These are phyloP conservation scores for Ceratocystis albifundus DNA, from an alignment of 2,329 filamentous ascomycete species.

Conservation along the genomic window DNA sequence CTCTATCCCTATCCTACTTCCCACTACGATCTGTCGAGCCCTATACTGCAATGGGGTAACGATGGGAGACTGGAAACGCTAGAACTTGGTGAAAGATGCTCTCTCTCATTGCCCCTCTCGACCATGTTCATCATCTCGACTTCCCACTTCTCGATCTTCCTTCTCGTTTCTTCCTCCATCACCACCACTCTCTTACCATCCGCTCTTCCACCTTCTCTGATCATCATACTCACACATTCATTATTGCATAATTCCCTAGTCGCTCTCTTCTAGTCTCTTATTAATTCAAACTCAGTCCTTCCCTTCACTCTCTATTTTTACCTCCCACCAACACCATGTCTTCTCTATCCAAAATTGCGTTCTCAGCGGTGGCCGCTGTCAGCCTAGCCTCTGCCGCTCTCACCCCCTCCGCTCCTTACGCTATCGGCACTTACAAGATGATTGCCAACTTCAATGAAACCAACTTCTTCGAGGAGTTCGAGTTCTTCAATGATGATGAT, in stretches of 20 bases:
- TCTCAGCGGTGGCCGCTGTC: conserved; percentile 15
- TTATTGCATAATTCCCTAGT: background rate
- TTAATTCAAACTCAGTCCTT: background rate
- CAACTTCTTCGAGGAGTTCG: conserved; percentile 48
- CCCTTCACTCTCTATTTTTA: background rate
- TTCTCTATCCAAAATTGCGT: conserved; percentile 16
- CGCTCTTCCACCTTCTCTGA: background rate
- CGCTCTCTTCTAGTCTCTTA: background rate
- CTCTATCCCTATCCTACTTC: too few relatives aligned
- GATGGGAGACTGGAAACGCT: background rate
- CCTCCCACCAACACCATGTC: background rate
- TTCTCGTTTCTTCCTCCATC: background rate
- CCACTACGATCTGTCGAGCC: too few relatives aligned
- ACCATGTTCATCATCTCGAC: background rate
- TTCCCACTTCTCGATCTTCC: background rate
- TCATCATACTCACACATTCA: background rate
- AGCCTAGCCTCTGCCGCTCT: background rate
- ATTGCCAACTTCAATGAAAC: conserved; percentile 38
- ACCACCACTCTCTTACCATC: conserved; percentile 6
- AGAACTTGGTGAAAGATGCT: background rate
- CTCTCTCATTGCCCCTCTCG: background rate
- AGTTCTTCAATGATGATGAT: conserved; percentile 48
- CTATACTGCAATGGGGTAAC: background rate
- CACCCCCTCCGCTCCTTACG: background rate
- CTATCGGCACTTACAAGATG: conserved; percentile 34